These are phyloP conservation scores for Arxiozyma heterogenica DNA, from an alignment of 1,139 yeast genomes.

Conservation along the genomic window DNA sequence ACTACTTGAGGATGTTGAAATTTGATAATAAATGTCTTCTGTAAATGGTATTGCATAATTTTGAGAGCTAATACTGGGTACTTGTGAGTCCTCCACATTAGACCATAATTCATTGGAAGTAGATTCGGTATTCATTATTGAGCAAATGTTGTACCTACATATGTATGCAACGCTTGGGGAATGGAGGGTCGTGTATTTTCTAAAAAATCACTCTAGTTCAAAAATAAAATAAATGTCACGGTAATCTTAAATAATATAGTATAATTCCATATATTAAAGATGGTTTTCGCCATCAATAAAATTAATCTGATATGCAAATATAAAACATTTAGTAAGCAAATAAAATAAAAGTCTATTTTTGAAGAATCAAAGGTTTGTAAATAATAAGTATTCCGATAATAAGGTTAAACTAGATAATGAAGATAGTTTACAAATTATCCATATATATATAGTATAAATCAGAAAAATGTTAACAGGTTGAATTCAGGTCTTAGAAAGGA, in stretches of 20 bases:
- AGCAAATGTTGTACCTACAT: no score
- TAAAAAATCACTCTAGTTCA: not conserved
- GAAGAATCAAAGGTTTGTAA: not conserved
- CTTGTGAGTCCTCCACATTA: slow-evolving; percentile 38
- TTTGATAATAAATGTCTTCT: slow-evolving; percentile 11
- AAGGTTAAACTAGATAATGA: not conserved
- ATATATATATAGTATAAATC: not conserved
- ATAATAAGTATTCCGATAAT: no score
- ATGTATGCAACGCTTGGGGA: no score
- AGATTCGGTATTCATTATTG: no score
- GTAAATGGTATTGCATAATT: slow-evolving; percentile 24
- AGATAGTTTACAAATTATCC: not conserved
- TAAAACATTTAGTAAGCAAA: no score
- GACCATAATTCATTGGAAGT: no score
- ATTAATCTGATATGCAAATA: no score
- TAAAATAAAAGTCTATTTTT: no score
- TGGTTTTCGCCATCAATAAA: not conserved
- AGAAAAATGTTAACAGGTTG: no score
- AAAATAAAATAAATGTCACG: no score
- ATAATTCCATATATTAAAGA: not conserved
- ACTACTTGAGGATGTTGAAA: slow-evolving; percentile 8
- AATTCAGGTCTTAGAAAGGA: no score
- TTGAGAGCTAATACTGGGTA: slow-evolving; percentile 25
- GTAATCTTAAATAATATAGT: no score
- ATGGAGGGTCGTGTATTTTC: not conserved